Percentiles rank a stretch among this genome's conserved stretches.
These are phyloP conservation scores for Aureobasidium leucospermi DNA, from an alignment of 2,329 filamentous ascomycete genomes.

Conservation along the genomic window DNA sequence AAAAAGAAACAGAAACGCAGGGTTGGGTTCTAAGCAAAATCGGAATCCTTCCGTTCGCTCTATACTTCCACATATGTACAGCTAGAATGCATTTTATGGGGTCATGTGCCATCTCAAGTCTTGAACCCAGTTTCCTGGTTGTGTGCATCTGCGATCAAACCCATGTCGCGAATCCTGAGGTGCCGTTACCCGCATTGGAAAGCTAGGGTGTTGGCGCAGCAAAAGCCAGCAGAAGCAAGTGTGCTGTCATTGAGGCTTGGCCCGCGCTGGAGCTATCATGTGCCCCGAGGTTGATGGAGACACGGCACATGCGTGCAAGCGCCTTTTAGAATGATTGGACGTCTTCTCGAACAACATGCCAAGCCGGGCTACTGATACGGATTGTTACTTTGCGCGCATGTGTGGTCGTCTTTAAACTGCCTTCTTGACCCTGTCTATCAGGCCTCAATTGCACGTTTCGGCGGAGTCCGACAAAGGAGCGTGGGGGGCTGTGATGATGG, in stretches of 20 bases:
- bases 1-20: constrained; percentile 41
- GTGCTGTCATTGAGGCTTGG: constrained; percentile 13
- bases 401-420: neutral
- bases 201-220: neutral
- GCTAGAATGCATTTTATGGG: neutral
- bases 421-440: neutral
- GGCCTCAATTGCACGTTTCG: neutral
- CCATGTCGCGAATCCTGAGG: neutral
- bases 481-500: neutral
- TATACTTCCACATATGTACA: constrained; percentile 4
- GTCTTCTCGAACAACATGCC: neutral
- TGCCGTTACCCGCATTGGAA: neutral
- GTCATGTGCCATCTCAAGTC: neutral
- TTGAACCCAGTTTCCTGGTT: constrained; percentile 1
- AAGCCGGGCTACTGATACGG: neutral
- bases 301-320: neutral
- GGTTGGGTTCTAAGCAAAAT: constrained; percentile 27
- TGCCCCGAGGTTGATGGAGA: neutral
- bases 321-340: neutral
- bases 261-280: neutral
- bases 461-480: neutral
- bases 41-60: neutral
- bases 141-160: neutral
- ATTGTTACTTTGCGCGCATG: neutral
- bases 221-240: neutral